phyloP scores from a whole-genome alignment of 768 basidiomycete genomes.

The Hemileccinum impolitum region DNA sequence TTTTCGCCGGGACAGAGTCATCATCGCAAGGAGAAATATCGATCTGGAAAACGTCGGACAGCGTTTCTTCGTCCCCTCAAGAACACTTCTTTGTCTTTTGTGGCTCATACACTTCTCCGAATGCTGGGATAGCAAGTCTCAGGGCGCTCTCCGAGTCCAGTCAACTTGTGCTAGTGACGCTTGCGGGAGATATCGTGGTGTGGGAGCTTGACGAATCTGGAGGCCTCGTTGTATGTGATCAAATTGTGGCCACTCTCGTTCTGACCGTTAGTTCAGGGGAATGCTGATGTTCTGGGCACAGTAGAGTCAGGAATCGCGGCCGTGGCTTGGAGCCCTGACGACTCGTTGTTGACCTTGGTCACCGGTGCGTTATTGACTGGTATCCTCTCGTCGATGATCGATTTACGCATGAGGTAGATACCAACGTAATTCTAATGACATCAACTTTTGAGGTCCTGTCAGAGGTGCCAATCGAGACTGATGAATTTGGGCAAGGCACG shows the following conservation, averaged over 20 bases:
- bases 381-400: not conserved
- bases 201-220: slow-evolving; percentile 50
- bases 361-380: slow-evolving; percentile 51
- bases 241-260: not conserved
- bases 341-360: slow-evolving; percentile 75
- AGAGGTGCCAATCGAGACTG: slow-evolving; percentile 67
- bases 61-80: slow-evolving; percentile 7
- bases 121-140: slow-evolving; percentile 56
- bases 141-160: slow-evolving; percentile 71
- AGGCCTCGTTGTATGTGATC: slow-evolving; percentile 38
- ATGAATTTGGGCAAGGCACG: slow-evolving; percentile 84
- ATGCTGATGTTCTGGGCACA: slow-evolving; percentile 75
- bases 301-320: slow-evolving; percentile 81
- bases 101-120: slow-evolving; percentile 18
- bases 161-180: slow-evolving; percentile 61
- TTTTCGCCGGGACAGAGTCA: slow-evolving; percentile 62
- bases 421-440: slow-evolving; percentile 85
- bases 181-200: slow-evolving; percentile 80
- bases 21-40: slow-evolving; percentile 55
- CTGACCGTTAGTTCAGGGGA: slow-evolving; percentile 18
- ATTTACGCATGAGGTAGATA: slow-evolving; percentile 47
- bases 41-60: slow-evolving; percentile 46
- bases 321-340: slow-evolving; percentile 91
- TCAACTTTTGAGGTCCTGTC: slow-evolving; percentile 84
- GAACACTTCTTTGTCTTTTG: slow-evolving; percentile 19